Percentiles rank a stretch among this genome's conserved stretches.
These are phyloP conservation scores for Xylaria castorea DNA, from an alignment of 495 filamentous ascomycete genomes.

Conservation along the genomic window DNA sequence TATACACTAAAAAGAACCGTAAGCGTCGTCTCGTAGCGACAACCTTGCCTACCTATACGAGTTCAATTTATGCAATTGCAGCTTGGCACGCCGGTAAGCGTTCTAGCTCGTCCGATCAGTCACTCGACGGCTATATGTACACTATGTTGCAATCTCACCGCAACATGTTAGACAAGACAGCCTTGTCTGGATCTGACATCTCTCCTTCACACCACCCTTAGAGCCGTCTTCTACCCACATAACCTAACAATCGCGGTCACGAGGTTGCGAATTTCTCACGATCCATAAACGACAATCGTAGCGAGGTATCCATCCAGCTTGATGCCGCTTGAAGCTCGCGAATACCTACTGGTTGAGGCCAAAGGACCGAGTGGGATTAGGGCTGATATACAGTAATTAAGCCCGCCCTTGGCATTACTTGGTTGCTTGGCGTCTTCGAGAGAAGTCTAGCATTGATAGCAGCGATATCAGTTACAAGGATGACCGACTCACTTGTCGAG, in stretches of 20 bases:
- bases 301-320: background rate
- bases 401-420: background rate
- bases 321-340: background rate
- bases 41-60: constrained; percentile 8
- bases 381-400: constrained; percentile 11
- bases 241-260: constrained; percentile 4
- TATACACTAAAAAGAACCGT: background rate
- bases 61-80: background rate
- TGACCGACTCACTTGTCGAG: background rate
- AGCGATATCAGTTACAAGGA: background rate
- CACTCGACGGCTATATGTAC: constrained; percentile 1
- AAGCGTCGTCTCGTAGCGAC: constrained; percentile 1
- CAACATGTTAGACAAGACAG: background rate
- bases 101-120: constrained; percentile 14
- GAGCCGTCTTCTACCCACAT: background rate
- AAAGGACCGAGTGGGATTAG: background rate
- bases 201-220: background rate
- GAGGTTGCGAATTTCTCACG: background rate
- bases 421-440: background rate
- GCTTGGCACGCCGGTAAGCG: background rate
- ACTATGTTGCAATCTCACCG: constrained; percentile 13
- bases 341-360: background rate
- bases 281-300: background rate
- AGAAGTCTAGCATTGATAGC: background rate
- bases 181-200: constrained; percentile 12